Percentiles rank a stretch among this genome's conserved stretches.
Conservation (phyloP, 176 grass and related monocot genomes). For the Bonia amplexicaulis region DNA sequence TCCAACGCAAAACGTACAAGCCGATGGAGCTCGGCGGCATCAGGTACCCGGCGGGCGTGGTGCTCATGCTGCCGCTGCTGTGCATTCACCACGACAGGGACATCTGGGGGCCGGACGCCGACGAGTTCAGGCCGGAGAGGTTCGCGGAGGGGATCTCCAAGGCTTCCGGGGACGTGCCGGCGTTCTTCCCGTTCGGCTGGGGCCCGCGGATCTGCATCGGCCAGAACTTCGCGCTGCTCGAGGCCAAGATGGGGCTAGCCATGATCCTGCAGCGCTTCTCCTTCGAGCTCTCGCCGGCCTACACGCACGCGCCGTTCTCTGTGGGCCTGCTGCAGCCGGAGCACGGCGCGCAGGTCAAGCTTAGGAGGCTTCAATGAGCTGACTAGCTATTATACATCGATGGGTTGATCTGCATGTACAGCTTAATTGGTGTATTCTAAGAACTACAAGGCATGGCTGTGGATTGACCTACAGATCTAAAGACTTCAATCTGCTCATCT, state of each 20-base stretch:
- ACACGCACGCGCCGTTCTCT: conserved; percentile 53
- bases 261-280: conserved; percentile 69
- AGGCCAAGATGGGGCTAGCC: conserved; percentile 67
- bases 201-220: conserved; percentile 67
- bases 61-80: conserved; percentile 44
- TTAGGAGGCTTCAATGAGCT: conserved; percentile 31
- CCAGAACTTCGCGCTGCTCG: conserved; percentile 72
- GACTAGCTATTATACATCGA: neutral
- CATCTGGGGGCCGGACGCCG: conserved; percentile 52
- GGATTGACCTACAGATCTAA: neutral
- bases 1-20: conserved; percentile 35
- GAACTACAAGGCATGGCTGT: neutral
- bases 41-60: conserved; percentile 47
- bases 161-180: conserved; percentile 46
- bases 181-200: conserved; percentile 65
- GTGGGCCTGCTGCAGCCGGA: conserved; percentile 46
- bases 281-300: conserved; percentile 65
- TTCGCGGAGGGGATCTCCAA: conserved; percentile 59
- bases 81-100: conserved; percentile 58
- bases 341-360: conserved; percentile 62
- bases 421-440: neutral
- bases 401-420: conserved; percentile 12
- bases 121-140: conserved; percentile 69
- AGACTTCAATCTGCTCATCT: no score
- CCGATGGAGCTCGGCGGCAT: conserved; percentile 44